Base-by-base conservation (phyloP, 345 rosid genomes). In the Pelargonium nanum region DNA sequence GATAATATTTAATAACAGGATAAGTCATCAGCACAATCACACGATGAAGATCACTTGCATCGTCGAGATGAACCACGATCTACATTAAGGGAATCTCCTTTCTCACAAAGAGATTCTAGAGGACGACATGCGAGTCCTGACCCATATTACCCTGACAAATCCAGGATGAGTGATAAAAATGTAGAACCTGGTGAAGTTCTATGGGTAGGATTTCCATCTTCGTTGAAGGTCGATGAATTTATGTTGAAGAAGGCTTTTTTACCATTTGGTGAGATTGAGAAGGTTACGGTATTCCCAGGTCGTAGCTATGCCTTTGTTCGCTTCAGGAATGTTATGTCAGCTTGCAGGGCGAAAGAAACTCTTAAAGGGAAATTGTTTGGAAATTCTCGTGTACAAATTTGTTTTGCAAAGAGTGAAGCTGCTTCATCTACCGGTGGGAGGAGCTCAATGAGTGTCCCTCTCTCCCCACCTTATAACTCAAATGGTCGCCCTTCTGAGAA, bases 231-330 rank as follows among this genome's bases (percentile, higher is more conserved):
- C 60, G 96, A 92, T 70, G 98, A 92, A 63, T 55, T 57, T 53
- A 77, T 82, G 71, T 78, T 92, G 75, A 77, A 87, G 69, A 81
- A 84, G 67, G 91, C 87, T 22, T 89, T 92, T 71, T 81, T 87
- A 4, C 89, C 95, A 25, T 92, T 85, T 65, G 98, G 98, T 67
- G 98, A 92, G 68, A 73, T 89, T 65, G 86, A 83, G 50, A 92
- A 81, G 78, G 80, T 92, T 44, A 79, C 93, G 20, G 82, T 78
- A 59, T 86, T 92, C 74, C 95, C 96, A 26, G 96, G 98, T 59
- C 96, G 96, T 59, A 92, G 95, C 73, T 92, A 89, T 77, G 98
- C 98, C 64, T 92, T 92, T 76, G 90, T 92, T 70, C 87, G 80
- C 25, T 92, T 85, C 75, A 76, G 79, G 66, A 78, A 67, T 70